Evolutionary conservation across 805 yeast species (phyloP), one percentile per base, ranked within the genome.

Genomic region (Ogataea parapolymorpha): DNA sequence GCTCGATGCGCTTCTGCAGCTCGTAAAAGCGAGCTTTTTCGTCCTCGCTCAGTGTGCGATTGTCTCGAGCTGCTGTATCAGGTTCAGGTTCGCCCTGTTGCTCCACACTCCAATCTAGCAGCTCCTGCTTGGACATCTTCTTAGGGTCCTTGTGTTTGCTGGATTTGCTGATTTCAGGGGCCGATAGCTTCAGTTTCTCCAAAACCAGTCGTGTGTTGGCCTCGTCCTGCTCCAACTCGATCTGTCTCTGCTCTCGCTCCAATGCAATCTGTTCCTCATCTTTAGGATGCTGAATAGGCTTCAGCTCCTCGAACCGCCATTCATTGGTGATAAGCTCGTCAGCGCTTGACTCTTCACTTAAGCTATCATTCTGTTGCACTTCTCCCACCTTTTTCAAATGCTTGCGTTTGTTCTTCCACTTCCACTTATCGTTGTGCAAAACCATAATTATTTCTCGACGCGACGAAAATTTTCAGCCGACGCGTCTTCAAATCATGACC

Each of bases 381-480:
- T 44, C 41, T 6, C 71, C 72, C 49, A 74, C 79, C 49, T 75
- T 74, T 31, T 62, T 54, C 54, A 65, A 49, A 44, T 71, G 71
- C 13, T 63, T 56, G 26, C 55, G 52, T 38, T 67, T 72, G 12
- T 77, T 75, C 43, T 65, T 68, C 35, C 65, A 58, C 42, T 74
- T 75, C 79, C 80, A 74, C 55, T 74, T 74, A 37, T 65, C 70
- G 52, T 74, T 74, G 46, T 74, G 79, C 11, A 75, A 58, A 9
- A 74, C 80, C 80, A 74, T 74, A 4, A n/a, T 11, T 20, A 25
- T 25, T 22, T 17, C 18, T 18, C 33, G 35, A 32, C 38, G 34
- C 41, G 39, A 16, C 36, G 29, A 35, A 31, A 31, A 25, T 23
- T 36, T 41, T 36, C 17, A 22, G 7, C 9, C n/a, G 37, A 24